Percentiles rank a stretch among this genome's conserved stretches.
Conservation (phyloP, 768 basidiomycete species). For the Boletus reticuloceps region DNA sequence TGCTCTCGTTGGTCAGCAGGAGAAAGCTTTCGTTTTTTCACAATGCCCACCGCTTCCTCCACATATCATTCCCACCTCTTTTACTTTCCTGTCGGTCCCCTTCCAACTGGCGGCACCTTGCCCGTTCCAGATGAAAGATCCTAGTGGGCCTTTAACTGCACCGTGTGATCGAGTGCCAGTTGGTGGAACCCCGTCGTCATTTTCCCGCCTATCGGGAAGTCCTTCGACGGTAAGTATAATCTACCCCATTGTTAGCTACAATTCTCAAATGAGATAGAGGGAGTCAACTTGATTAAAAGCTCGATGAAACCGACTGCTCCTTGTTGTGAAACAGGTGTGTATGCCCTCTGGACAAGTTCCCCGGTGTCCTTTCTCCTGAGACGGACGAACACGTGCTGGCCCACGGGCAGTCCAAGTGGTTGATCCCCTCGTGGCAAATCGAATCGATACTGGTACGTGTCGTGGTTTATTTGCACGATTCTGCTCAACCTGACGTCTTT, state of each 20-base stretch:
- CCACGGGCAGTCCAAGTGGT: constrained; percentile 52
- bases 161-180: constrained; percentile 44
- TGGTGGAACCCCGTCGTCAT: constrained; percentile 50
- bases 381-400: constrained; percentile 58
- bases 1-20: constrained; percentile 4
- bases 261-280: not conserved
- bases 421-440: constrained; percentile 39
- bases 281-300: constrained; percentile 48
- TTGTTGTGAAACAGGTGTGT: constrained; percentile 53
- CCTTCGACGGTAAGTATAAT: constrained; percentile 40
- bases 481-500: constrained; percentile 40
- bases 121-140: constrained; percentile 53
- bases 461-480: constrained; percentile 42
- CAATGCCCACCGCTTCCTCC: constrained; percentile 48
- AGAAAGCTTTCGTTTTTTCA: not conserved
- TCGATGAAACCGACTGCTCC: constrained; percentile 47
- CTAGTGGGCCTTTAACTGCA: constrained; percentile 60
- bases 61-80: constrained; percentile 52
- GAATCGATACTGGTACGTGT: constrained; percentile 52
- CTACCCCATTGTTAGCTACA: constrained; percentile 23
- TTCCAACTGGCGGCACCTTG: constrained; percentile 36
- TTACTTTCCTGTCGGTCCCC: constrained; percentile 33
- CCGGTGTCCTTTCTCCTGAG: constrained; percentile 38
- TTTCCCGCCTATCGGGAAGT: constrained; percentile 45
- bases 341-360: constrained; percentile 54